Evolutionary conservation across 306 rosid species (phyloP), one percentile per base, ranked within the genome.

Genomic region (Delonix regia): DNA sequence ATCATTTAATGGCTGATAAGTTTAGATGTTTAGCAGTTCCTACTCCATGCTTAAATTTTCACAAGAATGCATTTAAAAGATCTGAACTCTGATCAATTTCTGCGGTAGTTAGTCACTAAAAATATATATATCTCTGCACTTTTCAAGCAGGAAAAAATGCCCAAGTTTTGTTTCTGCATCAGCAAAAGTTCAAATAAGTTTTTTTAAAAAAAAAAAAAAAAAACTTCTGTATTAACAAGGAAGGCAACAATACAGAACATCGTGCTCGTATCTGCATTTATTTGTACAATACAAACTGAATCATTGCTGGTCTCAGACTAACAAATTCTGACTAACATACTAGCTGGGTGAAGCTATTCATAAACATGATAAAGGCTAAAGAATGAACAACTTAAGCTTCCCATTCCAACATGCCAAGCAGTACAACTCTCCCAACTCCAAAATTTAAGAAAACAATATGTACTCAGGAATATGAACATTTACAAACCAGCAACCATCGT

Each of bases 401-500:
- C 9, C 82, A 56, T 16, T 71, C 74, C 42, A 67, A 74, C 73
- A 67, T 30, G 44, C 8, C 5, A 74, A 56, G 80, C 16, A 80
- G 28, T 28, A 61, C 36, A 53, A 19, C 13, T 11, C 38, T 22
- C 36, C 34, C 52, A 67, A 22, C 21, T 34, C 52, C 49, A 56
- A 72, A 68, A 61, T 47, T 55, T 53, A 52, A 67, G 39, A 44
- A 9, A 85, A 36, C 19, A 30, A 36, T 65, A 45, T 47, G 61
- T 53, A 71, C 80, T 84, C 69, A 86, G 82, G 71, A n/a, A 59
- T 7, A 42, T 59, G 66, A 81, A 79, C 62, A 39, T 42, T 53
- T 24, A 15, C 70, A 52, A 30, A 67, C 33, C 82, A 64, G 82
- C 72, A 79, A 80, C 70, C 63, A 72, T 19, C 71, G 41, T 28